Conservation (phyloP, 257 asterid species). For the Lithospermum erythrorhizon region DNA sequence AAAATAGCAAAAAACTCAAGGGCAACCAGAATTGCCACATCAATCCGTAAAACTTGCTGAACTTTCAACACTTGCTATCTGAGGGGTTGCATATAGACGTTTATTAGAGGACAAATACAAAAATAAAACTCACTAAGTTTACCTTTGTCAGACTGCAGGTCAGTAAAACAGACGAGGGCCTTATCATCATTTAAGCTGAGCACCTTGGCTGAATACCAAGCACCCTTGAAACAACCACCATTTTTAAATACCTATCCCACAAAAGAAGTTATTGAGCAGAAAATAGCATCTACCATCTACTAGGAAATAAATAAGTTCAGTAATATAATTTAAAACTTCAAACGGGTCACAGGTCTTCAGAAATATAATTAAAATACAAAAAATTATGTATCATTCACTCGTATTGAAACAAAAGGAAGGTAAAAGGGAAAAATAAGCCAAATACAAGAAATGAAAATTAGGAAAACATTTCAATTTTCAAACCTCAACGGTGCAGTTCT, state of each 20-base stretch:
- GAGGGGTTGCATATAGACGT: too few species aligned
- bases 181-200: conserved; percentile 52
- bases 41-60: too few species aligned
- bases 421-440: background rate
- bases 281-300: background rate
- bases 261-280: background rate
- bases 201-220: conserved; percentile 73
- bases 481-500: conserved; percentile 84
- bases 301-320: too few species aligned
- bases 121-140: conserved; percentile 19
- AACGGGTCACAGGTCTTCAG: too few species aligned
- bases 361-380: too few species aligned
- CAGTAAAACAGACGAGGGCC: conserved; percentile 62
- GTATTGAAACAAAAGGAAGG: too few species aligned
- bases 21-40: too few species aligned
- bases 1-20: background rate
- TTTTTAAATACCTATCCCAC: conserved; percentile 65
- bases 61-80: too few species aligned
- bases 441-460: background rate
- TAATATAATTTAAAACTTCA: too few species aligned
- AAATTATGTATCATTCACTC: background rate
- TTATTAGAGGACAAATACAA: background rate
- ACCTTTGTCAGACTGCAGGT: conserved; percentile 61
- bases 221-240: conserved; percentile 45
- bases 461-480: background rate